phyloP scores from a whole-genome alignment of 179 eudicot species.

The Beta lomatogona region DNA sequence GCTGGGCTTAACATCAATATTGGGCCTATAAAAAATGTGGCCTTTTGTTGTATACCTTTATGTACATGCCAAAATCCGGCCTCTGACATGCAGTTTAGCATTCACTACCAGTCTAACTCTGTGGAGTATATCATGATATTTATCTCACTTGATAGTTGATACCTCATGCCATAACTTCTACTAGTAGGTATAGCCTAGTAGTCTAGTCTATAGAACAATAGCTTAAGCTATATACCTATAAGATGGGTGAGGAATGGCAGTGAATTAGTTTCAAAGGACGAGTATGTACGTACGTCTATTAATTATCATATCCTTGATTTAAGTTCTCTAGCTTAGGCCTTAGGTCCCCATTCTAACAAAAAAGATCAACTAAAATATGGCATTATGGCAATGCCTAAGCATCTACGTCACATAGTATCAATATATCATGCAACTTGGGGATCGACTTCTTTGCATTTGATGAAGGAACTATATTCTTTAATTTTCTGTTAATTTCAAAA shows the following conservation, averaged over 20 bases:
- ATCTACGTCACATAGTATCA: background rate
- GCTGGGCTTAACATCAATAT: too few relatives aligned
- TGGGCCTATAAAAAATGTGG: too few relatives aligned
- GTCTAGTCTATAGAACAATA: background rate
- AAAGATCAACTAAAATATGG: background rate
- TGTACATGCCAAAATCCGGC: too few relatives aligned
- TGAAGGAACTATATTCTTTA: too few relatives aligned
- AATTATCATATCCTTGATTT: background rate
- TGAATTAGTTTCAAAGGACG: background rate
- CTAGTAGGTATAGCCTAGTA: background rate
- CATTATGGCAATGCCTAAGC: background rate
- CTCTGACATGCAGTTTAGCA: too few relatives aligned
- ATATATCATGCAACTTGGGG: too few relatives aligned
- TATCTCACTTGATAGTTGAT: background rate
- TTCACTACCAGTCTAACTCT: too few relatives aligned
- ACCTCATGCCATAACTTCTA: background rate
- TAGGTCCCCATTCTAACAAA: constrained; percentile 9
- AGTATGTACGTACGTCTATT: background rate
- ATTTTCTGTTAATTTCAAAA: too few relatives aligned
- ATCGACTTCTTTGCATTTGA: too few relatives aligned
- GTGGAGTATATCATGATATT: too few relatives aligned
- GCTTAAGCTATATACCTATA: background rate
- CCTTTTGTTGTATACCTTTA: too few relatives aligned
- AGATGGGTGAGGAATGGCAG: constrained; percentile 18
- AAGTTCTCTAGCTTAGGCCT: background rate